Conservation (phyloP, 2,329 filamentous ascomycete genomes). For the Hysterium pulicare region DNA sequence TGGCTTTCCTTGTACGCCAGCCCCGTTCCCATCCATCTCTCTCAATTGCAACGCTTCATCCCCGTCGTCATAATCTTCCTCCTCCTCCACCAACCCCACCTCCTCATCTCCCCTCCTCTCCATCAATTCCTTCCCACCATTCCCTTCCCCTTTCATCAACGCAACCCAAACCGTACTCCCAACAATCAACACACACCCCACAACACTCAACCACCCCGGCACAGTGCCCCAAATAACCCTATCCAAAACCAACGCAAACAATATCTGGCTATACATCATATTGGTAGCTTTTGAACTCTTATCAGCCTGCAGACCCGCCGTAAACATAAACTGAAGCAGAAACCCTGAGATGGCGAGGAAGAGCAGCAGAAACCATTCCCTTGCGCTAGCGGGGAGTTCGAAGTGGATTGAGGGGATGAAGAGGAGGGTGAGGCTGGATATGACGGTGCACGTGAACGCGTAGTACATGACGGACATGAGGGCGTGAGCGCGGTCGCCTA, state of each 20-base stretch:
- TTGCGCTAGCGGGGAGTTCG: conserved; percentile 46
- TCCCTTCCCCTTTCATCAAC: neutral
- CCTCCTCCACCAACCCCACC: neutral
- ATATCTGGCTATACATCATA: conserved; percentile 64
- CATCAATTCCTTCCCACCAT: neutral
- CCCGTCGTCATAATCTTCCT: neutral
- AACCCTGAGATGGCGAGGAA: conserved; percentile 70
- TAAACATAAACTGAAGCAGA: conserved; percentile 76
- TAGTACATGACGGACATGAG: conserved; percentile 81
- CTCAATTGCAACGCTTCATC: neutral
- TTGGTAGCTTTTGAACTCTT: conserved; percentile 57
- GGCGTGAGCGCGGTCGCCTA: conserved; percentile 72
- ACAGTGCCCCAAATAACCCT: conserved; percentile 49
- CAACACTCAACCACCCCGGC: conserved; percentile 11
- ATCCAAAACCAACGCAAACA: conserved; percentile 62
- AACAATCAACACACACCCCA: conserved; percentile 6
- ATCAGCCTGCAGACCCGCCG: conserved; percentile 66
- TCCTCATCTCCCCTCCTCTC: neutral
- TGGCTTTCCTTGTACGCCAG: too few species aligned
- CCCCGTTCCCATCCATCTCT: too few species aligned
- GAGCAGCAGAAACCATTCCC: conserved; percentile 63
- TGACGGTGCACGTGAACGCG: conserved; percentile 60
- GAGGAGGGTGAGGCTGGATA: conserved; percentile 58
- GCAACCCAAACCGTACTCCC: conserved; percentile 7
- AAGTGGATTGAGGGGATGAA: conserved; percentile 53